Base-by-base conservation (phyloP, 805 yeast species). In the Saturnispora gosingensis region DNA sequence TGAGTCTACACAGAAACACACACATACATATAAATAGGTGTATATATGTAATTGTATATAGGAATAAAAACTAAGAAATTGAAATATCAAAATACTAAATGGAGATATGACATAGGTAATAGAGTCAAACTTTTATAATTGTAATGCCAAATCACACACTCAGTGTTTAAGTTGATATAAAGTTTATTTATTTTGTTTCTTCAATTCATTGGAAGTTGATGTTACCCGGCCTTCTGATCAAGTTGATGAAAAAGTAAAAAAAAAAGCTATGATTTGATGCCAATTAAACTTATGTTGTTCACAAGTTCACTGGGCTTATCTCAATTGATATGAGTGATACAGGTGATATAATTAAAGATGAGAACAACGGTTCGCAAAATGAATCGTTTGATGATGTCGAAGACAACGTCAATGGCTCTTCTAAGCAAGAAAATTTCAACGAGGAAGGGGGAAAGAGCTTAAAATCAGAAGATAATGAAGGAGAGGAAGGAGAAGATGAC, bases 401-500 rank as follows among this genome's bases (percentile, higher is more conserved):
- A 8, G 34, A 38, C 13, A n/a, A 15, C 22, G 42, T 18, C 42
- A 38, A 38, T 18, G 24, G 16, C 13, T 30, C 34, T 38, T 7
- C 24, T 38, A 18, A 38, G 13, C 22, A 38, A 11, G 22, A 8
- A 18, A 38, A 11, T 18, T 24, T 15, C 15, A 40, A 22, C 25
- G 30, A 40, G 20, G 42, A 38, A 18, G 10, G 22, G 42, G 13
- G 24, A 10, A 18, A 38, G 22, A 38, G 22, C 18, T 18, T 20
- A 13, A 38, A 30, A 30, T 8, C 34, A 30, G 34, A 30, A 36
- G 22, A 16, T 18, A 36, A 24, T 40, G n/a, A 13, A 22, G 25
- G 24, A 22, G 28, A 22, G 5, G 51, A 40, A 16, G 43, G 53
- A 50, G 59, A 54, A 43, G 66, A 61, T 25, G 65, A 55, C 16